phyloP scores from a whole-genome alignment of 164 flowering plant species.

The Liriodendron chinense region DNA sequence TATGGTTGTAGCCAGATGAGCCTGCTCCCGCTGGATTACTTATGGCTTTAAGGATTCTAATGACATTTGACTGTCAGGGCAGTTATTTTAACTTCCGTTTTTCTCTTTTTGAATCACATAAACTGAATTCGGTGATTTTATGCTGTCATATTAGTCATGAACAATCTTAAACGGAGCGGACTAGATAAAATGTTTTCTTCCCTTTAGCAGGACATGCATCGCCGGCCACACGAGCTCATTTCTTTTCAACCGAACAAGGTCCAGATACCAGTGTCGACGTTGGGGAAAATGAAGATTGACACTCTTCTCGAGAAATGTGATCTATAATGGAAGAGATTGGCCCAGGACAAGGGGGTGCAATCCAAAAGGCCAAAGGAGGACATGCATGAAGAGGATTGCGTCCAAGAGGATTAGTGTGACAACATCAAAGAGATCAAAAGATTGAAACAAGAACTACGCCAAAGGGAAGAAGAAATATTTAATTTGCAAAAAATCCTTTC shows the following conservation, averaged over 20 bases:
- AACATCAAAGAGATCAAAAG: conserved; percentile 38
- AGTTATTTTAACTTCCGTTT: too few relatives aligned
- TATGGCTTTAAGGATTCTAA: too few relatives aligned
- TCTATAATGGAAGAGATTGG: conserved; percentile 35
- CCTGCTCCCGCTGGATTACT: too few relatives aligned
- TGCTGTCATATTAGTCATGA: too few relatives aligned
- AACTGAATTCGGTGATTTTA: too few relatives aligned
- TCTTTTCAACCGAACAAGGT: conserved; percentile 28
- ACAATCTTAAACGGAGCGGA: too few relatives aligned
- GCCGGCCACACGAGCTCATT: conserved; percentile 17
- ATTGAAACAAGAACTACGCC: conserved; percentile 33
- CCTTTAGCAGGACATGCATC: not conserved
- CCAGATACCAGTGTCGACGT: conserved; percentile 22
- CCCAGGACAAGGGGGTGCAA: conserved; percentile 7
- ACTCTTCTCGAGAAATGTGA: not conserved
- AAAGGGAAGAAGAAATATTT: conserved; percentile 40
- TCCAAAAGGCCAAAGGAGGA: conserved; percentile 28
- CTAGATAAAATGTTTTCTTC: too few relatives aligned
- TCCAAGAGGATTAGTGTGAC: conserved; percentile 27
- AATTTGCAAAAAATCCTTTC: conserved; percentile 51
- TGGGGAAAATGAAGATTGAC: conserved; percentile 33
- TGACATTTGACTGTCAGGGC: too few relatives aligned
- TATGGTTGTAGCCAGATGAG: too few relatives aligned
- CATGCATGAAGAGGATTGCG: too few relatives aligned
- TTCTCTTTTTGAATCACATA: too few relatives aligned